phyloP scores from a whole-genome alignment of 306 rosid species.

The Styphnolobium japonicum region DNA sequence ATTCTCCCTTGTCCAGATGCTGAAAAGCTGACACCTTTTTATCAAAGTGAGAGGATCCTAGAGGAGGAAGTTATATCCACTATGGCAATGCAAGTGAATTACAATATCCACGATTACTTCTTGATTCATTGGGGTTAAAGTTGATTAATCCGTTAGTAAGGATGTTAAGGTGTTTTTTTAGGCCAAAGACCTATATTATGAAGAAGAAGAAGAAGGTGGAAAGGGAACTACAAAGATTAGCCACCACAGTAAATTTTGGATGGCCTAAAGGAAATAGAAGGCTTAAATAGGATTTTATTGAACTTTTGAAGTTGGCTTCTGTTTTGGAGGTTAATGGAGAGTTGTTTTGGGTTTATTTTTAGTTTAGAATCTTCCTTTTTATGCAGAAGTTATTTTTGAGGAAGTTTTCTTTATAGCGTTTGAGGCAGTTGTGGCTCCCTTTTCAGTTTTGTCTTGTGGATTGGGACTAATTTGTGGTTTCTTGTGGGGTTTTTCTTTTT shows the following conservation, averaged over 20 bases:
- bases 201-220: no score
- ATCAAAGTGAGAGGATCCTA: not conserved
- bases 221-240: not conserved
- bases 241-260: not conserved
- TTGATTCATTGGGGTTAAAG: not conserved
- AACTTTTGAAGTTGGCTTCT: not conserved
- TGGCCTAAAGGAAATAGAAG: not conserved
- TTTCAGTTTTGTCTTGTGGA: no score
- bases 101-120: not conserved
- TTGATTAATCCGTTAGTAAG: no score
- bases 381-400: no score
- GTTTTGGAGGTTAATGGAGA: not conserved
- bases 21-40: not conserved
- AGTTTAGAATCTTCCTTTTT: not conserved
- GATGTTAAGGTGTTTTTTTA: no score
- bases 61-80: not conserved
- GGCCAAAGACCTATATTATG: no score
- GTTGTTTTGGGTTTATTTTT: not conserved
- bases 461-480: not conserved
- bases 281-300: not conserved
- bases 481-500: not conserved
- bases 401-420: no score
- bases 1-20: not conserved
- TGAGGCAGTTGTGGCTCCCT: no score
- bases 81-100: not conserved